Evolutionary conservation across 2,329 filamentous ascomycete genomes (phyloP), one percentile per base, ranked within the genome.

Genomic region (Epichloe sylvatica): DNA sequence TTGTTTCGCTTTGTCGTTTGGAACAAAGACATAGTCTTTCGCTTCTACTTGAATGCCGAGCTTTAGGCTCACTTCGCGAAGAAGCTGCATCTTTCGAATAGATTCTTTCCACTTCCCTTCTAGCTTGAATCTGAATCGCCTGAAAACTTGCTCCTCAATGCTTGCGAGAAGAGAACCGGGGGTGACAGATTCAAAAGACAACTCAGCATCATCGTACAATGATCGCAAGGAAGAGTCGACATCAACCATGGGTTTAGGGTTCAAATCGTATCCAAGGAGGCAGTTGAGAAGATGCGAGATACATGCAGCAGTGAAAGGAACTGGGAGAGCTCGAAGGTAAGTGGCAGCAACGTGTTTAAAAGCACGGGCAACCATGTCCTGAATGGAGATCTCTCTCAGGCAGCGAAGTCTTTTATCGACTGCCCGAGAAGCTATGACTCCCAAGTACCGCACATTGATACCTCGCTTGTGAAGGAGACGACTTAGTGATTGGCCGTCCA

Each of bases 401-500:
- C 89, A 89, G 57, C 82, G 73, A 23, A 97, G 75, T 53, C 87
- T 83, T 49, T 79, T 75, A 50, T 83, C 83, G 56, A 78, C 77
- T 57, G 84, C 80, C 47, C 86, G 74, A 51, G 78, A 73, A 12
- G 87, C 84, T 54, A 98, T 69, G 66, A 82, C 84, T 56, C 92
- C 92, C n/a, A 97, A 76, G 66, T 98, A 98, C 61, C 94, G 81
- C 54, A 97, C 78, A 70, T 98, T 98, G 72, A 98, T 90, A 69
- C 92, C 92, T 40, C 91, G 86, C 75, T 95, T 95, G 73, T 98
- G 92, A 62, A 98, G 75, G 47, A 96, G 78, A 56, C 83, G 81
- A 59, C 84, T 87, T 51, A 98, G 74, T 19, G 91, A 96, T 61
- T 86, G 80, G n/a, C 92, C 92, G 60, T 98, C 94, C 88, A 97